Percentiles rank a stretch among this genome's conserved stretches.
Conservation (phyloP, 331 rosid species). For the Dryas integrifolia region DNA sequence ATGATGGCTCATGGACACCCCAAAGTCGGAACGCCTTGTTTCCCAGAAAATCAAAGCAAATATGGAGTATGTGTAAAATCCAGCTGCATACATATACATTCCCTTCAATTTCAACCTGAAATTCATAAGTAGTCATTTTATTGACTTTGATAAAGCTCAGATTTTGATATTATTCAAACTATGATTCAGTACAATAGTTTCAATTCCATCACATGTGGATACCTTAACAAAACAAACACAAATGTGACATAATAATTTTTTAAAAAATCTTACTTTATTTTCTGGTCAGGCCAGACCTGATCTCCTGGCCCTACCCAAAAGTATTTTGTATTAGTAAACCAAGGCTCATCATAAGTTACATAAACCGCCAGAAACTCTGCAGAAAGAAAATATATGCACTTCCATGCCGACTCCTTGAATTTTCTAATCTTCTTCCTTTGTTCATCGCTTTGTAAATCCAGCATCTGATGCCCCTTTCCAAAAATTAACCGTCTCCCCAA, state of each 20-base stretch:
- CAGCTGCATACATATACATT: constrained; percentile 79
- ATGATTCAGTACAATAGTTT: constrained; percentile 8
- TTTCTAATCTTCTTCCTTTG: constrained; percentile 66
- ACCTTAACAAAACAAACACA: constrained; percentile 20
- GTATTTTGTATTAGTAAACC: constrained; percentile 69
- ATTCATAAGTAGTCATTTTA: constrained; percentile 22
- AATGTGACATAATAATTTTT: constrained; percentile 10
- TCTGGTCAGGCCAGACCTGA: constrained; percentile 96
- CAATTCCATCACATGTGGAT: constrained; percentile 7
- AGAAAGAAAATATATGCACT: constrained; percentile 72
- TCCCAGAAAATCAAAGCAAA: constrained; percentile 96
- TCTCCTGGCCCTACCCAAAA: constrained; percentile 93
- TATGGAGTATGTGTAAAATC: constrained; percentile 88
- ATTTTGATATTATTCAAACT: constrained; percentile 9
- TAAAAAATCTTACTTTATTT: constrained; percentile 61
- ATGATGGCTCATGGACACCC: constrained; percentile 94
- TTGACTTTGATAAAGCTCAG: constrained; percentile 21
- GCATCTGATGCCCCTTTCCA: constrained; percentile 53
- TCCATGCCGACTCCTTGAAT: constrained; percentile 96
- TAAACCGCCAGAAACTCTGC: constrained; percentile 72
- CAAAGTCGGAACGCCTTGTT: constrained; percentile 92
- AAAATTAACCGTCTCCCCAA: constrained; percentile 62
- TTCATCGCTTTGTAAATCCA: constrained; percentile 44
- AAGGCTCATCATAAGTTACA: constrained; percentile 81
- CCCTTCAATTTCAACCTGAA: constrained; percentile 92